A percentile compares a stretch with the other conserved stretches of the same genome.
Conservation (phyloP, 345 rosid genomes). For the Gossypium herbaceum region DNA sequence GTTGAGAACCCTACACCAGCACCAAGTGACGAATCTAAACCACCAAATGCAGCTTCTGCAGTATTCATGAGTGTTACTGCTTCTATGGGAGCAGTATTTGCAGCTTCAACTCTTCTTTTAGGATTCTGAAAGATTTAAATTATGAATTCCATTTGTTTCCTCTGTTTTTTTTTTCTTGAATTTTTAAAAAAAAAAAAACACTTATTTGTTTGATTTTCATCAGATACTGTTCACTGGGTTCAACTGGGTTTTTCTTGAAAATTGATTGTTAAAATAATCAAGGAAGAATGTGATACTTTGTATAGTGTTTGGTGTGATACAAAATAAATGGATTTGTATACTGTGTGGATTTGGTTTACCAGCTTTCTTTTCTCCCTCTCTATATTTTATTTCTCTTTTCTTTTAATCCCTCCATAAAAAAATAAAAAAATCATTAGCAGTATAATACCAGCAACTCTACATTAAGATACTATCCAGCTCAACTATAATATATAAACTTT, state of each 20-base stretch:
- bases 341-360: neutral
- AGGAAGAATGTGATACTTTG: slow-evolving; percentile 19
- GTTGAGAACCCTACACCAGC: slow-evolving; percentile 52
- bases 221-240: neutral
- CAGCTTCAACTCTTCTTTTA: slow-evolving; percentile 49
- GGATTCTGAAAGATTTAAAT: neutral
- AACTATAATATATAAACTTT: no score
- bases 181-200: neutral
- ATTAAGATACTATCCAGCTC: neutral
- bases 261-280: slow-evolving; percentile 16
- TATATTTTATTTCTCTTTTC: neutral
- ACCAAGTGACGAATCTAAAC: slow-evolving; percentile 24
- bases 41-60: slow-evolving; percentile 45
- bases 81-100: slow-evolving; percentile 40
- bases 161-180: neutral
- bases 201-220: neutral
- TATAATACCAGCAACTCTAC: neutral
- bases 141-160: neutral
- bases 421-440: neutral
- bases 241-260: neutral
- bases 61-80: slow-evolving; percentile 24
- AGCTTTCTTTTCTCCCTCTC: neutral
- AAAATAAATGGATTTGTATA: slow-evolving; percentile 19
- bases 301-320: slow-evolving; percentile 13
- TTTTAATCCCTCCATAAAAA: neutral